Evolutionary conservation across 2,329 filamentous ascomycete species (phyloP), one percentile per base, ranked within the genome.

Genomic region (Aspergillus terreus): DNA sequence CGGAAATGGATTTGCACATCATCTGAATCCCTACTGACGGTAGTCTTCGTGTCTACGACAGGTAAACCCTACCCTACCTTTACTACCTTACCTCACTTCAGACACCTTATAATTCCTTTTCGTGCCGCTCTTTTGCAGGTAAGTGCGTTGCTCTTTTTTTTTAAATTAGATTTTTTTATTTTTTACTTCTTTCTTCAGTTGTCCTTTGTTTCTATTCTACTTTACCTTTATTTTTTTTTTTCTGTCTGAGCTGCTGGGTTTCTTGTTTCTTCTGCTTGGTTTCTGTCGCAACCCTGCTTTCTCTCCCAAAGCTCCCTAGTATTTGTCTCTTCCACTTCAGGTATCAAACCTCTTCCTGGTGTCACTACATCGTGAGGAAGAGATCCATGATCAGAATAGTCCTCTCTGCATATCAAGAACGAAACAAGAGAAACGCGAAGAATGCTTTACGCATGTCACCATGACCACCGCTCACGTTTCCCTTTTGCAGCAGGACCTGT

Each of bases 381-480:
- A 14, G 7, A 45, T 44, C 46, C 35, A 23, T 23, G 45, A 33
- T 21, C 42, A 30, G 41, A 38, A 32, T 44, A 17, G 33, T 50
- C 49, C 36, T 38, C 15, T 14, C 25, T 36, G 23, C 14, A 30
- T n/a, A n/a, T 30, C 7, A 10, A 30, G 27, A 30, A 11, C 6
- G 7, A 30, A 30, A 30, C 2, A 30, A 30, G 23, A 30, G 40
- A 27, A 40, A 40, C 21, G 19, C 45, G 51, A 49, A 61, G 53
- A 43, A 63, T 63, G 61, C 56, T 36, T 30, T 27, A 46, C 40
- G 25, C 48, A 52, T 50, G 49, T 53, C 56, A 58, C 38, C 11
- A 67, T 64, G 59, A 69, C 64, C 57, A 69, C 64, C 57, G 58
- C 67, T 68, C 63, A 69, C 56, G 46, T 62, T 47, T 58, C 54